Evolutionary conservation across 2,329 filamentous ascomycete genomes (phyloP), one percentile per base, ranked within the genome.

Genomic region (Seiridium cupressi): DNA sequence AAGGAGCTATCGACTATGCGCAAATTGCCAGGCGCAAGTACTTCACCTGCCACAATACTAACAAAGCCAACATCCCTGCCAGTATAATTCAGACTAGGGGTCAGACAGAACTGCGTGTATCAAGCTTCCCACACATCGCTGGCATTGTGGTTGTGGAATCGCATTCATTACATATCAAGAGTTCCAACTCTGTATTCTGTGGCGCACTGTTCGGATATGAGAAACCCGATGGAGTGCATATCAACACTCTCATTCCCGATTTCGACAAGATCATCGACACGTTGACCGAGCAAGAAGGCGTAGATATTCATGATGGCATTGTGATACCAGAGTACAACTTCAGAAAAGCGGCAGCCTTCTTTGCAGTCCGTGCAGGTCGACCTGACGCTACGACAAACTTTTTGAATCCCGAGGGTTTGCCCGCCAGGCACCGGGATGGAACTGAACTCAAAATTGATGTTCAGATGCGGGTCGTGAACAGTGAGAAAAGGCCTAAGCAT

Each of bases 281-380:
- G 35, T 80, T 99, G 68, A 92, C 87, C 4, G 90, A 96, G 59
- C 92, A 97, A 71, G 93, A 99, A 67, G 88, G 91, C 46, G 83
- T 97, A 55, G 83, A 88, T 56, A 80, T 98, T 34, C 84, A 90
- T 9, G 95, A 99, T 73, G 95, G 95, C n/a, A 93, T 97, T 69
- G 93, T 99, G 13, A 90, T 99, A 59, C 93, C 95, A 1, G 95
- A 99, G 73, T 93, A 97, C 72, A 96, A 92, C 70, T 98, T 99
- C 77, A 88, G 95, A 60, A 89, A 93, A 65, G 95, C 95, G 5
- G 86, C 92, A 60, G 92, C 93, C 3, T 84, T 97, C 57, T 82
- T 97, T 32, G 90, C 91, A 2, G 81, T 98, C 60, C 88, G 91
- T 59, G 91, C 97, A 72, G 92, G 91, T 35, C 91, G 88, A 51